Evolutionary conservation across 1,139 yeast species (phyloP).

Genomic region (Yamadazyma triangularis): DNA sequence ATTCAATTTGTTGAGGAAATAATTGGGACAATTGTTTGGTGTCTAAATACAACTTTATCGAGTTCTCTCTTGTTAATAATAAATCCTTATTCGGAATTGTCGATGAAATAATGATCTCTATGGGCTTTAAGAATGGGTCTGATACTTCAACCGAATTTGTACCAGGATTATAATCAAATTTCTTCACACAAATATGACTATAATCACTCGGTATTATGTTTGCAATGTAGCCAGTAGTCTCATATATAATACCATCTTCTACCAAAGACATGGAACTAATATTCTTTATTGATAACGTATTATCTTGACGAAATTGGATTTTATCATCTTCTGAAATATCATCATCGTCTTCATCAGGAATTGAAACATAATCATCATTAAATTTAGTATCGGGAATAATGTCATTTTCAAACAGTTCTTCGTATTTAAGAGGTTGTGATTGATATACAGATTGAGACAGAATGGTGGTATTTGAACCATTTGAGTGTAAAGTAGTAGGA

Average conservation of each 20-base stretch:
- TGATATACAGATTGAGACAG: background rate
- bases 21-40: slow-evolving; percentile 13
- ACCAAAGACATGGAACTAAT: slow-evolving; percentile 2
- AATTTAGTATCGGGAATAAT: background rate
- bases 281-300: slow-evolving; percentile 1
- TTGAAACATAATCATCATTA: background rate
- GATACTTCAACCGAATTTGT: slow-evolving; percentile 5
- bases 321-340: slow-evolving; percentile 2
- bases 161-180: slow-evolving; percentile 11
- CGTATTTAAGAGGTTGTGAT: background rate
- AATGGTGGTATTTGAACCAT: background rate
- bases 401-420: slow-evolving; percentile 1
- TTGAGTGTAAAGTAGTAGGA: background rate
- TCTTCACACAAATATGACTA: slow-evolving; percentile 22
- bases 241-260: slow-evolving; percentile 14
- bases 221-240: slow-evolving; percentile 14
- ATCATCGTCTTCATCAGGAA: background rate
- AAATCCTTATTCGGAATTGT: slow-evolving; percentile 4
- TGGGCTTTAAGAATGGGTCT: slow-evolving; percentile 21
- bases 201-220: slow-evolving; percentile 22
- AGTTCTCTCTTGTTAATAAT: slow-evolving; percentile 12
- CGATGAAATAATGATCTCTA: slow-evolving; percentile 20
- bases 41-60: slow-evolving; percentile 15
- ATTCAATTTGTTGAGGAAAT: slow-evolving; percentile 17
- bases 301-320: background rate